phyloP scores from a whole-genome alignment of 169 alveolate genomes.

The Perkinsus olseni region DNA sequence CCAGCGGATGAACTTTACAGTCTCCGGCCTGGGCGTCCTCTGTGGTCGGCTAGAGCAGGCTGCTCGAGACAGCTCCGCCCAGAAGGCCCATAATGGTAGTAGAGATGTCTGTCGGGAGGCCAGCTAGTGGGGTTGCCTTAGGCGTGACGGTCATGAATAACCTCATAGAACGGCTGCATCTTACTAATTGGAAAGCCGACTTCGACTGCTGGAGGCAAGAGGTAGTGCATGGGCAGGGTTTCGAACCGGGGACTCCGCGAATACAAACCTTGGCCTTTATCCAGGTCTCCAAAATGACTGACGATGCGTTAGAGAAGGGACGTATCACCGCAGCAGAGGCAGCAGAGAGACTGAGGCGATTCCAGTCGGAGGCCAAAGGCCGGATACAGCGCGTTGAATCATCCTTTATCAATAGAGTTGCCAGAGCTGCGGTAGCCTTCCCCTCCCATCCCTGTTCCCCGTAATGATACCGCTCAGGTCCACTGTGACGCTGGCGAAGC shows the following conservation, averaged over 20 bases:
- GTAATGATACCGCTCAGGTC: neutral
- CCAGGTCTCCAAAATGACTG: neutral
- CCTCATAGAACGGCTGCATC: neutral
- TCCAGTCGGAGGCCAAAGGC: neutral
- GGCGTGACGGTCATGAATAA: neutral
- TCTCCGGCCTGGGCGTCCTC: neutral
- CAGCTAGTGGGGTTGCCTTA: neutral
- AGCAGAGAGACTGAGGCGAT: neutral
- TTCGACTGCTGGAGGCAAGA: neutral
- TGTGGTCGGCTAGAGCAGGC: neutral
- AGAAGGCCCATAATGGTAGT: neutral
- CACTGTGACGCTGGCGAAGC: neutral
- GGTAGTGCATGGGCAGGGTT: neutral
- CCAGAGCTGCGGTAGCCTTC: neutral
- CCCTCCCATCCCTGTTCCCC: neutral
- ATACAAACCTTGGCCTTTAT: neutral
- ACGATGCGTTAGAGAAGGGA: neutral
- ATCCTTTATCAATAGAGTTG: neutral
- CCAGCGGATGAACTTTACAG: neutral
- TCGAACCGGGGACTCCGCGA: neutral
- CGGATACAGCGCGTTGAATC: neutral
- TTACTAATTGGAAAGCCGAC: neutral
- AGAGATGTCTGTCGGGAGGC: neutral
- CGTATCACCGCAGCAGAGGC: neutral
- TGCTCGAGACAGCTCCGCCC: neutral